phyloP scores from a whole-genome alignment of 2,329 filamentous ascomycete genomes.

The Whalleya microplaca region DNA sequence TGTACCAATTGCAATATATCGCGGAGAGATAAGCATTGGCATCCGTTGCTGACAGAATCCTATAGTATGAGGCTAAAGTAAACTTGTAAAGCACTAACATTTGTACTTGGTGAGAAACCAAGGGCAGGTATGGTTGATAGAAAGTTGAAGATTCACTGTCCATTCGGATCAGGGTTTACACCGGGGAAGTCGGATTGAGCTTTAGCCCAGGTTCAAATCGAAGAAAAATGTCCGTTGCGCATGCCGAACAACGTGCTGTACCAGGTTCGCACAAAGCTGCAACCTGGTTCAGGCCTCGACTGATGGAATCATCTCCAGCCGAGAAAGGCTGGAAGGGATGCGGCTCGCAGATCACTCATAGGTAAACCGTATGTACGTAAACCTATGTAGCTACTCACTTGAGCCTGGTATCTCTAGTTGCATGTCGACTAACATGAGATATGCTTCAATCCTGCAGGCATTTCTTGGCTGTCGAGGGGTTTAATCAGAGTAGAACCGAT shows the following conservation, averaged over 20 bases:
- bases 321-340: not conserved
- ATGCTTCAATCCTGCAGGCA: not conserved
- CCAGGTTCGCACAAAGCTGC: conserved; percentile 12
- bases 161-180: no score
- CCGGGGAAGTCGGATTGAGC: not conserved
- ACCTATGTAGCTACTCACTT: no score
- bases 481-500: conserved; percentile 5
- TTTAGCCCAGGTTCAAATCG: not conserved
- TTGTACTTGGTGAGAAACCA: no score
- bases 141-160: no score
- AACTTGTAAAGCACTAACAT: no score
- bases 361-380: not conserved
- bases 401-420: no score
- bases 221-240: not conserved
- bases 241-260: conserved; percentile 1
- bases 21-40: not conserved
- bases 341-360: not conserved
- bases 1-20: not conserved
- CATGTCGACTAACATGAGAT: not conserved
- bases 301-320: conserved; percentile 9
- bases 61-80: no score
- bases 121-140: no score
- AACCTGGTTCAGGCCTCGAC: conserved; percentile 3
- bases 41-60: not conserved
- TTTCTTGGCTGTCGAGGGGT: conserved; percentile 1